Base-by-base conservation (phyloP, 192 early-diverging fungal species). In the Gonapodya prolifera region DNA sequence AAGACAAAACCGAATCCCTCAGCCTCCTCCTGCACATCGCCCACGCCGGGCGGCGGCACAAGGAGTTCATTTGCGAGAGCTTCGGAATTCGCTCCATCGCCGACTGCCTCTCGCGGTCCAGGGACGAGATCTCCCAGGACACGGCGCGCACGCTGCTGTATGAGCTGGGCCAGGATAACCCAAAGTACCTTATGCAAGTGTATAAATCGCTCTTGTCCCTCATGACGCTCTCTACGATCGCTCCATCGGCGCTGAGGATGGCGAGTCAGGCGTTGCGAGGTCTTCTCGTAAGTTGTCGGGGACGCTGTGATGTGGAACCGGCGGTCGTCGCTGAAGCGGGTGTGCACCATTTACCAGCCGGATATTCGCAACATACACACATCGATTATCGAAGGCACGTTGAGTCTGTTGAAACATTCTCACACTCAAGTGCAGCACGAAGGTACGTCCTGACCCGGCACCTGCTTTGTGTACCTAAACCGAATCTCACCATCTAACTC, bases 1-100 rank as follows among this genome's bases (percentile, higher is more conserved):
- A 80, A 28, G 87, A 90, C 74, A 87, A 88, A 78, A 82, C 89
- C 0, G 85, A 88, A 75, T 87, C 86, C 1, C 75, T 90, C 70
- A 35, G 81, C 31, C 69, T 90, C 17, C 76, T 90, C 2, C 75
- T 85, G 18, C 76, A 82, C 79, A 82, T 90, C 36, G 86, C 87
- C 0, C 81, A 83, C 36, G 80, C 86, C 35, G 89, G 89, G 33
- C 75, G 89, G 34, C 83, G 82, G 78, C 87, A 88, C 78, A 90
- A 90, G 70, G 89, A 90, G 79, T 90, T 90, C 81, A 81, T 90
- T 23, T 90, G 89, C 80, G 89, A 90, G 79, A 87, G 85, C 80
- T 89, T 70, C 83, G 84, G 84, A 17, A 86, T 90, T 1, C 78
- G 87, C 35, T 79, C 86, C 23, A 80, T 90, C 34, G 81, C 87